A percentile compares a stretch with the other conserved stretches of the same genome.
phyloP scores from a whole-genome alignment of 768 basidiomycete species.

The Tulasnella sp. region DNA sequence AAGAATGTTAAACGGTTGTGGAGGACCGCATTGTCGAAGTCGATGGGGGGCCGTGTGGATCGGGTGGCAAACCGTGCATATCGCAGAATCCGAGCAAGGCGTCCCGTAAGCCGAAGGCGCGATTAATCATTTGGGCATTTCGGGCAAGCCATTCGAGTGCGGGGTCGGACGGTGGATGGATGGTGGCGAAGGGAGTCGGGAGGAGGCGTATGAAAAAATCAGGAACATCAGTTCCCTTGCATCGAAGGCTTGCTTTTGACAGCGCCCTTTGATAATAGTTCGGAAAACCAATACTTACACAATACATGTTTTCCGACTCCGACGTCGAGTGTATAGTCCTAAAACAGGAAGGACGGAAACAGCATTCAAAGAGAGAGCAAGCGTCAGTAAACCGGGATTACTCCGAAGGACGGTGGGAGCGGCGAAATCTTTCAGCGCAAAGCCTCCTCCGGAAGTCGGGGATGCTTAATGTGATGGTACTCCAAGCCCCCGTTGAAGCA shows the following conservation, averaged over 20 bases:
- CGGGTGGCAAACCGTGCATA: not conserved
- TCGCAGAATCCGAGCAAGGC: not conserved
- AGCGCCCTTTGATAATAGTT: not conserved
- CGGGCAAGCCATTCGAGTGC: not conserved
- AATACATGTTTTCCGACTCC: not conserved
- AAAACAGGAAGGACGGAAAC: not conserved
- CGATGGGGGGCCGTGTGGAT: not conserved
- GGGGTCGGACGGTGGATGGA: not conserved
- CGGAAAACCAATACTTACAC: not conserved
- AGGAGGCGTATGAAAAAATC: not conserved
- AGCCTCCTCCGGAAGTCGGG: not conserved
- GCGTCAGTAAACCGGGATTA: not conserved
- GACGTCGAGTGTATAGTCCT: not conserved
- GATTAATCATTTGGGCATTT: not conserved
- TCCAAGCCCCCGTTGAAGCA: not conserved
- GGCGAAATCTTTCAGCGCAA: not conserved
- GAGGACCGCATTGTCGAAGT: not conserved
- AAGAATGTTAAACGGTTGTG: too few species aligned
- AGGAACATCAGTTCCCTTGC: not conserved
- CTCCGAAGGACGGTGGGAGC: not conserved
- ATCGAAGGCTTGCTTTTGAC: not conserved
- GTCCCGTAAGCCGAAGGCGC: not conserved
- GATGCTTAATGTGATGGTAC: not conserved
- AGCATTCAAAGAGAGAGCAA: too few species aligned
- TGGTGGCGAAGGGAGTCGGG: not conserved